These are phyloP conservation scores for Kodamaea jinghongensis DNA, from an alignment of 805 yeast genomes.

Conservation along the genomic window DNA sequence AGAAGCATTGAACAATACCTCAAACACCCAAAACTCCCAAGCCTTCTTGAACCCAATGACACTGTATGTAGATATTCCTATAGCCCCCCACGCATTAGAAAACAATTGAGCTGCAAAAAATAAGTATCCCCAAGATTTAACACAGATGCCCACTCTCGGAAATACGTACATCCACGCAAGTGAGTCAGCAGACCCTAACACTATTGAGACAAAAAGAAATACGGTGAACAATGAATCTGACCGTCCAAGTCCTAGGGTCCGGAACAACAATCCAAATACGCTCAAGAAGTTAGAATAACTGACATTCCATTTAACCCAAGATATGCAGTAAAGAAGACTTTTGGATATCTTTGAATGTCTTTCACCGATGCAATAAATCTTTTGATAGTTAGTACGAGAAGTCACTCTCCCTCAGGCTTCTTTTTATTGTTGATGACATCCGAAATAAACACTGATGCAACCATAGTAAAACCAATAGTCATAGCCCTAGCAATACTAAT, in stretches of 20 bases:
- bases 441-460: slow-evolving; percentile 30
- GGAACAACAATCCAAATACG: slow-evolving; percentile 34
- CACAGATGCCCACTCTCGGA: slow-evolving; percentile 19
- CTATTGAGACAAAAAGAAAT: slow-evolving; percentile 35
- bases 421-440: slow-evolving; percentile 22
- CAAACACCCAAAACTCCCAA: slow-evolving; percentile 44
- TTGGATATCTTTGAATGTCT: slow-evolving; percentile 26
- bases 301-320: slow-evolving; percentile 45
- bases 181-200: slow-evolving; percentile 34
- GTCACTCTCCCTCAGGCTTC: slow-evolving; percentile 22
- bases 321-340: slow-evolving; percentile 35
- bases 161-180: slow-evolving; percentile 36
- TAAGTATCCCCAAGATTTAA: slow-evolving; percentile 36
- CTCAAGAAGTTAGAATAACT: slow-evolving; percentile 32
- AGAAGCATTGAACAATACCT: slow-evolving; percentile 32
- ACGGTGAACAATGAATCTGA: slow-evolving; percentile 40
- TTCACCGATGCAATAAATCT: slow-evolving; percentile 23
- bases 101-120: slow-evolving; percentile 16
- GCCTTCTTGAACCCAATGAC: slow-evolving; percentile 42
- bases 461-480: slow-evolving; percentile 25
- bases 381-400: slow-evolving; percentile 25
- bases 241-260: slow-evolving; percentile 38
- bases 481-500: slow-evolving; percentile 38
- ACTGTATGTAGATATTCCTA: too few relatives aligned
- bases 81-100: slow-evolving; percentile 14